Evolutionary conservation across 2,329 filamentous ascomycete genomes (phyloP).

Genomic region (Ambrosiella cleistominuta): DNA sequence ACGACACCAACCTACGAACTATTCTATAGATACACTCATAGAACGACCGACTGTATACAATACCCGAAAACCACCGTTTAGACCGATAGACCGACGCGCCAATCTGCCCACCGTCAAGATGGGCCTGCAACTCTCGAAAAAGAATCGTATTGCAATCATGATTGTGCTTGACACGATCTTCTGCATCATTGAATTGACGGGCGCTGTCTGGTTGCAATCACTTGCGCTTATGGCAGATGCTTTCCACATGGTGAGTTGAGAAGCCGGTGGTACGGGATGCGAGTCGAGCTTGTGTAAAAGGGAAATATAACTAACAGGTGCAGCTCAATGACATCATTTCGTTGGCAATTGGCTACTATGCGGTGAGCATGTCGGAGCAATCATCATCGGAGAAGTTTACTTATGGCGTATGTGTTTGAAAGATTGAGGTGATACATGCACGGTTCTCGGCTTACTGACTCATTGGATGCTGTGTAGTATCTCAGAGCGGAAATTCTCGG

Average conservation of each 20-base stretch:
- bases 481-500: conserved; percentile 93
- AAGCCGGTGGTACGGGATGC: not conserved
- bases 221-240: conserved; percentile 89
- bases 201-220: conserved; percentile 75
- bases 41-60: too few species aligned
- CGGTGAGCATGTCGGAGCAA: conserved; percentile 72
- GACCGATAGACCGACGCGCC: too few species aligned
- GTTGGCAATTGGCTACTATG: conserved; percentile 81
- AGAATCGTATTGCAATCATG: conserved; percentile 80
- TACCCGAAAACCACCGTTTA: too few species aligned
- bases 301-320: not conserved
- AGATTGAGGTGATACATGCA: not conserved
- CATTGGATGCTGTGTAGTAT: conserved; percentile 39
- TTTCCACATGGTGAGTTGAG: conserved; percentile 72
- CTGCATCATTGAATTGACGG: conserved; percentile 74
- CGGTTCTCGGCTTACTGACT: not conserved
- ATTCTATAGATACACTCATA: too few species aligned
- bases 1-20: too few species aligned
- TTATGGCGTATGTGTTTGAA: conserved; percentile 53
- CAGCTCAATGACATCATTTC: conserved; percentile 96
- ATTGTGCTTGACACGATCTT: conserved; percentile 78
- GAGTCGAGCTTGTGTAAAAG: not conserved
- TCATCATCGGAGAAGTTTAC: conserved; percentile 83
- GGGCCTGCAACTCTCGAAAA: conserved; percentile 62
- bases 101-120: conserved; percentile 27